Conservation (phyloP, 208 protist species). For the Jaenimonas drosophilae region DNA sequence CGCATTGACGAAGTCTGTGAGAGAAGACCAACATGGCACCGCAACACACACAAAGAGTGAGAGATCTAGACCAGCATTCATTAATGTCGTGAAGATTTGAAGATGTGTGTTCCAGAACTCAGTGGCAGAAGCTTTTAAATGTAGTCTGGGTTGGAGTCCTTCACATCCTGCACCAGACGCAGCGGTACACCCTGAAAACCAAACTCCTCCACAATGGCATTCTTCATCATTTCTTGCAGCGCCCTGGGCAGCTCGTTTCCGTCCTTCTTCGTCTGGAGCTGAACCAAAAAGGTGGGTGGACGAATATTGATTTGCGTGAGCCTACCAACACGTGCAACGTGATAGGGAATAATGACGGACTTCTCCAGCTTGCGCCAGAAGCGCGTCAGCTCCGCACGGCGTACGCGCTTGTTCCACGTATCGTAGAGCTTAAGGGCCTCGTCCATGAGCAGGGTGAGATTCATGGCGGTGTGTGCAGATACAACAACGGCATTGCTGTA, state of each 20-base stretch:
- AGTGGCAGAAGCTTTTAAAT: constrained; percentile 30
- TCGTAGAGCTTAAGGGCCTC: constrained; percentile 78
- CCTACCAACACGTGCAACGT: constrained; percentile 75
- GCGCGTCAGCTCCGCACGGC: constrained; percentile 65
- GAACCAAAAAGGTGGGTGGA: constrained; percentile 78
- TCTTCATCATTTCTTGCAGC: constrained; percentile 88
- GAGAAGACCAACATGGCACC: no score
- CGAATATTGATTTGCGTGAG: constrained; percentile 83
- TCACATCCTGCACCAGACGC: constrained; percentile 81
- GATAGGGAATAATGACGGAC: constrained; percentile 82
- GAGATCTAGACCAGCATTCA: background rate
- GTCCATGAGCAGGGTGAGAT: constrained; percentile 85
- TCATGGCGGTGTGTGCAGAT: constrained; percentile 79
- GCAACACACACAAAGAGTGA: background rate
- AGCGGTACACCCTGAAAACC: constrained; percentile 84
- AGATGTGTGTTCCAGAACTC: background rate
- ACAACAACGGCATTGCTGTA: constrained; percentile 86
- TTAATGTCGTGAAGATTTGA: constrained; percentile 7
- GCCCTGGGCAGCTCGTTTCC: constrained; percentile 59
- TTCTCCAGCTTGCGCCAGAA: constrained; percentile 90
- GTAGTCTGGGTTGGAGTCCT: constrained; percentile 86
- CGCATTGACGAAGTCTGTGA: no score
- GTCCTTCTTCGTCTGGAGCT: constrained; percentile 87
- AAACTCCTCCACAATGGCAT: constrained; percentile 87
- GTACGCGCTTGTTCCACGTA: constrained; percentile 85